Percentiles rank a stretch among this genome's conserved stretches.
Conservation (phyloP, 495 filamentous ascomycete genomes). For the Tuber magnatum region DNA sequence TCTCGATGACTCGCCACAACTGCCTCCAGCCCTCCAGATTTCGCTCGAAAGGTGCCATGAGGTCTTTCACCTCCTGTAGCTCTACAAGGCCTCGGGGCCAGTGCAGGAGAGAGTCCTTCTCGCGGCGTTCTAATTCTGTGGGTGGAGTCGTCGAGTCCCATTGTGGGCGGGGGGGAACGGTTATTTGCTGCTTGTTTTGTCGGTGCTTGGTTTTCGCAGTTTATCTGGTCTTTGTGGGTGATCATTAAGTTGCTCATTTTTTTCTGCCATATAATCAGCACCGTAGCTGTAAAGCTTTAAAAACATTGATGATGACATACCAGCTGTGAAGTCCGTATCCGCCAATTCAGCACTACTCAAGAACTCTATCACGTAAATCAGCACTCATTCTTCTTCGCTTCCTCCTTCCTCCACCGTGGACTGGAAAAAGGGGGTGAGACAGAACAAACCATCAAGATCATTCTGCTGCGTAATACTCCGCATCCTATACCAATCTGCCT, state of each 20-base stretch:
- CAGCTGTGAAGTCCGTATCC: constrained; percentile 92
- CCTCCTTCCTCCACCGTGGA: constrained; percentile 16
- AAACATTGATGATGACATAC: constrained; percentile 6
- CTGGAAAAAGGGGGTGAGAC: not conserved
- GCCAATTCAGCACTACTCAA: constrained; percentile 84
- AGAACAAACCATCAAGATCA: constrained; percentile 67
- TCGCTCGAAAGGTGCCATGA: constrained; percentile 98
- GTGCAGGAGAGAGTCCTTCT: constrained; percentile 73
- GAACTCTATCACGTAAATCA: constrained; percentile 49
- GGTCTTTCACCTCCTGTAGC: constrained; percentile 81
- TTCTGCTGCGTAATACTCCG: constrained; percentile 96
- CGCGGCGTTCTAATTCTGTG: constrained; percentile 67
- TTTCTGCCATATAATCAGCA: constrained; percentile 51
- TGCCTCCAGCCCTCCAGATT: constrained; percentile 98
- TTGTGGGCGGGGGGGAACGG: constrained; percentile 78
- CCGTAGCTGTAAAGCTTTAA: not conserved
- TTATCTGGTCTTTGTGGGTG: constrained; percentile 88
- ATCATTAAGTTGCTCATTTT: constrained; percentile 98
- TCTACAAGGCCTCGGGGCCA: constrained; percentile 91
- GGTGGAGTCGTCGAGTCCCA: constrained; percentile 84
- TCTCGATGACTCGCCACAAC: constrained; percentile 95
- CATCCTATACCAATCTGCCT: constrained; percentile 90
- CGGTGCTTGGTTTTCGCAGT: constrained; percentile 74
- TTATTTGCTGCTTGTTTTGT: constrained; percentile 66
- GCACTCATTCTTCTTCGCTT: not conserved